A percentile compares a stretch with the other conserved stretches of the same genome.
These are phyloP conservation scores for Moesziomyces globuligerus DNA, from an alignment of 1,284 basidiomycete genomes.

Conservation along the genomic window DNA sequence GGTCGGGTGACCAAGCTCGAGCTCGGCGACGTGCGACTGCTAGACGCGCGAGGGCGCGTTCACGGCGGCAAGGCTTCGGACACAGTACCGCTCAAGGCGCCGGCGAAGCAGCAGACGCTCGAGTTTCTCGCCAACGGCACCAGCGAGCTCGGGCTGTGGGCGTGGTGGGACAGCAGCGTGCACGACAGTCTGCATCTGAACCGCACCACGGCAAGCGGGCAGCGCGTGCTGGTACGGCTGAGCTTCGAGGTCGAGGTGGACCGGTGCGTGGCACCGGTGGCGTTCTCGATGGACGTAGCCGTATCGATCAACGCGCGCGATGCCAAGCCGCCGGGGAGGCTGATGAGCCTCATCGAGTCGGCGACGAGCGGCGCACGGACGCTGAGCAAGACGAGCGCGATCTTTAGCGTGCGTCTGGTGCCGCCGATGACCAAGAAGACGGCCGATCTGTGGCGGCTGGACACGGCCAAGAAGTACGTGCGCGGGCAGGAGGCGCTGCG, in stretches of 20 bases:
- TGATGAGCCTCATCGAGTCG: conserved; percentile 72
- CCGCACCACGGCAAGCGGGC: conserved; percentile 79
- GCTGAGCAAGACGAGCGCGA: conserved; percentile 74
- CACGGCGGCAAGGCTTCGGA: conserved; percentile 75
- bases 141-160: conserved; percentile 48
- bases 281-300: conserved; percentile 86
- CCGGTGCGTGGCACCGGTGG: conserved; percentile 81
- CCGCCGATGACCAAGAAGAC: conserved; percentile 87
- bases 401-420: conserved; percentile 82
- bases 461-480: conserved; percentile 93
- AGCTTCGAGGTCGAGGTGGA: conserved; percentile 83
- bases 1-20: conserved; percentile 79
- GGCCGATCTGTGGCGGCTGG: conserved; percentile 90
- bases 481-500: conserved; percentile 85
- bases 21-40: conserved; percentile 81
- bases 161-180: conserved; percentile 90
- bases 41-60: conserved; percentile 84
- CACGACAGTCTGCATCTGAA: conserved; percentile 89
- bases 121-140: conserved; percentile 56
- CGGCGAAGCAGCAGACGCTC: conserved; percentile 51
- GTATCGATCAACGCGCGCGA: conserved; percentile 87
- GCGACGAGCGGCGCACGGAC: conserved; percentile 69
- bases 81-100: conserved; percentile 43
- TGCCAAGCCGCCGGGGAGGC: conserved; percentile 81
- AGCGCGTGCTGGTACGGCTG: conserved; percentile 82